Percentiles rank a stretch among this genome's conserved stretches.
Conservation (phyloP, 2,329 filamentous ascomycete species). For the Blumeria graminis region DNA sequence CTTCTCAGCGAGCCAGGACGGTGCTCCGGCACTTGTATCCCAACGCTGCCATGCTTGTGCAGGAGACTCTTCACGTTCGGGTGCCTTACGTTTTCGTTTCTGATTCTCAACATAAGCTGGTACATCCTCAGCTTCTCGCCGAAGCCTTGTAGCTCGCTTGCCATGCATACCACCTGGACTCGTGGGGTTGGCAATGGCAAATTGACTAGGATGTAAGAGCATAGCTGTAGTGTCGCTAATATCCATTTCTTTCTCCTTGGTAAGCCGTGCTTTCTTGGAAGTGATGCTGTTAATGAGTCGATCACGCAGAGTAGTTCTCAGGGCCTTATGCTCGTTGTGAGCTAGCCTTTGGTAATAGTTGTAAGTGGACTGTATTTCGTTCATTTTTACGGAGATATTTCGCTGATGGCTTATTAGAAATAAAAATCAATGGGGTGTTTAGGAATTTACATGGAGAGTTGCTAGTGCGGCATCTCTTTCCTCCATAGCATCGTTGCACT, state of each 20-base stretch:
- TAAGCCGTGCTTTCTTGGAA: slow-evolving; percentile 37
- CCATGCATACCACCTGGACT: slow-evolving; percentile 38
- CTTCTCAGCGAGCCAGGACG: slow-evolving; percentile 39
- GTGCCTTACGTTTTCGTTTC: slow-evolving; percentile 36
- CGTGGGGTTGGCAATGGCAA: slow-evolving; percentile 37
- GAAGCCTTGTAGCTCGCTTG: slow-evolving; percentile 37
- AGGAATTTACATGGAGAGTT: slow-evolving; percentile 47
- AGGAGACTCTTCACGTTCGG: slow-evolving; percentile 39
- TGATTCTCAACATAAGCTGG: slow-evolving; percentile 29
- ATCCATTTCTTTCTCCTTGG: slow-evolving; percentile 43
- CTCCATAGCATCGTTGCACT: slow-evolving; percentile 73
- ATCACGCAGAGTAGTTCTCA: slow-evolving; percentile 36
- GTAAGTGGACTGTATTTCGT: slow-evolving; percentile 33
- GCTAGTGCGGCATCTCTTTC: slow-evolving; percentile 65
- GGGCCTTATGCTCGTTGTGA: slow-evolving; percentile 32
- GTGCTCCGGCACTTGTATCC: slow-evolving; percentile 25
- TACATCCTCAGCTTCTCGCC: slow-evolving; percentile 33
- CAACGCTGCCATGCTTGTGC: slow-evolving; percentile 28
- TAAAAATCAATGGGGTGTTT: slow-evolving; percentile 7
- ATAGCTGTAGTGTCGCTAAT: slow-evolving; percentile 41
- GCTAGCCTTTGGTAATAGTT: slow-evolving; percentile 38
- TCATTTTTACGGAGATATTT: slow-evolving; percentile 36
- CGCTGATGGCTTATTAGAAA: slow-evolving; percentile 19
- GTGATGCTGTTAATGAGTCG: slow-evolving; percentile 42
- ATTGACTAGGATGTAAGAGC: slow-evolving; percentile 43